Percentiles rank a stretch among this genome's conserved stretches.
Evolutionary conservation across 164 flowering plant genomes (phyloP).

Genomic region (Platanus orientalis): DNA sequence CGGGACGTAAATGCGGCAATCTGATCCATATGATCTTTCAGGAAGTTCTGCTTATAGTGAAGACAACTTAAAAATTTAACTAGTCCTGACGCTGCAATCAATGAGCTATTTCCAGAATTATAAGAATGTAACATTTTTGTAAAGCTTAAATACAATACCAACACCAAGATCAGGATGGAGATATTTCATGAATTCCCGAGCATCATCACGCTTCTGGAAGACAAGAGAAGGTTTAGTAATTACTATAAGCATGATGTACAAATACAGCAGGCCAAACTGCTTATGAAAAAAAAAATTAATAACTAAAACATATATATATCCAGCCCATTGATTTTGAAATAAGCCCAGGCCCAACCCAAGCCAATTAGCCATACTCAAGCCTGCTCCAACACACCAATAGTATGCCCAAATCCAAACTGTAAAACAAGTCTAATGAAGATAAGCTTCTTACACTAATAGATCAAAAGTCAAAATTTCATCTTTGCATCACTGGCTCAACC

Average conservation of each 20-base stretch:
- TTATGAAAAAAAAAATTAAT: too few species aligned
- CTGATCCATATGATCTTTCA: slow-evolving; percentile 95
- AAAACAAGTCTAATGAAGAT: too few species aligned
- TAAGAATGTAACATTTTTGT: background rate
- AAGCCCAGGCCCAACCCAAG: too few species aligned
- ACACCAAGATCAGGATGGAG: slow-evolving; percentile 97
- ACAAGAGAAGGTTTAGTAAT: background rate
- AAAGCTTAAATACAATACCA: slow-evolving; percentile 47
- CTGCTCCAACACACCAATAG: too few species aligned
- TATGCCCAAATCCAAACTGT: too few species aligned
- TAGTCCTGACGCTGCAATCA: background rate
- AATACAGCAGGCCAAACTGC: too few species aligned
- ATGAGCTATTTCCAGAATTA: background rate
- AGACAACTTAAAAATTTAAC: background rate
- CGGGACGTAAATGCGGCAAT: slow-evolving; percentile 86
- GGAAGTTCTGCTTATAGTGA: slow-evolving; percentile 73
- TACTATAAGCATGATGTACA: background rate
- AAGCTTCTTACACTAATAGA: too few species aligned
- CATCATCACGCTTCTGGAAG: slow-evolving; percentile 93
- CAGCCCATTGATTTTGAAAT: too few species aligned
- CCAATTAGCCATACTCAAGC: too few species aligned
- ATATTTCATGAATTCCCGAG: slow-evolving; percentile 94
- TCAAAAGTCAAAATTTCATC: too few species aligned
- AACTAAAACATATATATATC: too few species aligned
- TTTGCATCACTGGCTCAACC: too few species aligned